These are phyloP conservation scores for Chalciporus sp. DNA, from an alignment of 1,284 basidiomycete species.

Conservation along the genomic window DNA sequence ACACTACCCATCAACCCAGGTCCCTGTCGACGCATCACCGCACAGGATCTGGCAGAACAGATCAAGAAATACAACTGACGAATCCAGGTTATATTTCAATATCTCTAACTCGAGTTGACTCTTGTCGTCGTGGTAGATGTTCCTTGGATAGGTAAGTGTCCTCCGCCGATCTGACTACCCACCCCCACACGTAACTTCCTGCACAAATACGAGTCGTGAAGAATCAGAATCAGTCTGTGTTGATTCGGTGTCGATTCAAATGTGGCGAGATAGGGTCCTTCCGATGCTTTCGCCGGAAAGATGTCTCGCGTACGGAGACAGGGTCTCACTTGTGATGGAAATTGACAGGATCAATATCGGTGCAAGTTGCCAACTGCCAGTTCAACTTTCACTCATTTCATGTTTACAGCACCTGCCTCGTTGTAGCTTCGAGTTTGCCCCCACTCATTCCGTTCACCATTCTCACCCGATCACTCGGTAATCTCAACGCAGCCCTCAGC, in stretches of 20 bases:
- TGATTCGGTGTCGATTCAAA: not conserved
- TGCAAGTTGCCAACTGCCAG: not conserved
- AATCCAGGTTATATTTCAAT: not conserved
- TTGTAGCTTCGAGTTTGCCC: constrained; percentile 19
- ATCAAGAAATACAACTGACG: not conserved
- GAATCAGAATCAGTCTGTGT: not conserved
- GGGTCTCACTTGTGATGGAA: not conserved
- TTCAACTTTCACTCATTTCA: not conserved
- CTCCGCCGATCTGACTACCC: not conserved
- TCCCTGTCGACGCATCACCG: not conserved
- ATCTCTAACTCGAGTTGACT: not conserved
- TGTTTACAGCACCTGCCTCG: constrained; percentile 23
- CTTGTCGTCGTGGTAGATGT: not conserved
- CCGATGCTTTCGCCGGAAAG: not conserved
- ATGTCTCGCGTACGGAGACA: not conserved
- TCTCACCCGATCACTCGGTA: constrained; percentile 12
- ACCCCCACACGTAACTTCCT: not conserved
- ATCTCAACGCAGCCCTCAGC: constrained; percentile 12
- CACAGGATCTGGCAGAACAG: not conserved
- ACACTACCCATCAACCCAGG: not conserved
- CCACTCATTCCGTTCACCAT: constrained; percentile 3
- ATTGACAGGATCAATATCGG: not conserved
- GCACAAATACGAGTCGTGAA: not conserved
- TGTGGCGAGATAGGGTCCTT: not conserved
- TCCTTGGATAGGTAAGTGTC: not conserved